These are phyloP conservation scores for Sporothrix pseudoabietina DNA, from an alignment of 2,329 filamentous ascomycete genomes.

Conservation along the genomic window DNA sequence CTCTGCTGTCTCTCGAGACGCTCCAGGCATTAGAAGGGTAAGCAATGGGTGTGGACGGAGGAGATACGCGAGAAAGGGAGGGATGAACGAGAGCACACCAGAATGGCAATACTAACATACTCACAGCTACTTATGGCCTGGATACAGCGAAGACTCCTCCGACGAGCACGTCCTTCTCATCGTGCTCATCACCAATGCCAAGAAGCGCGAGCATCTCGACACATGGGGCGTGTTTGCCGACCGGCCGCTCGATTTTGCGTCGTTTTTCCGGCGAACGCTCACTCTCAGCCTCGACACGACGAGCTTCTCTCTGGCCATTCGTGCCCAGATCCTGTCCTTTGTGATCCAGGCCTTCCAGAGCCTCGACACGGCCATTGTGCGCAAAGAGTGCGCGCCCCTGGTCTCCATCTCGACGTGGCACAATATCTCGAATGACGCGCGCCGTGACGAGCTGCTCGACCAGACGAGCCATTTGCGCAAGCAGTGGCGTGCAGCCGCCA, in stretches of 20 bases:
- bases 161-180: conserved; percentile 91
- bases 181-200: conserved; percentile 82
- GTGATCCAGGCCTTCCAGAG: conserved; percentile 92
- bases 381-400: conserved; percentile 93
- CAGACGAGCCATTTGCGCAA: conserved; percentile 77
- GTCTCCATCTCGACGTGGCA: conserved; percentile 97
- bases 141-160: conserved; percentile 82
- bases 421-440: conserved; percentile 76
- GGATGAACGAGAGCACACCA: not conserved
- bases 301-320: conserved; percentile 61
- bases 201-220: conserved; percentile 81
- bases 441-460: conserved; percentile 72
- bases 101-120: not conserved
- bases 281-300: conserved; percentile 79
- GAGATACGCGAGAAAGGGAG: not conserved
- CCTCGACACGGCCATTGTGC: conserved; percentile 81
- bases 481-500: conserved; percentile 83
- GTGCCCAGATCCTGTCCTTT: conserved; percentile 84
- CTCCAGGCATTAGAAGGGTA: conserved; percentile 86
- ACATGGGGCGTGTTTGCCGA: conserved; percentile 85
- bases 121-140: conserved; percentile 86
- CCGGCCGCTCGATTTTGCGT: conserved; percentile 79
- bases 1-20: conserved; percentile 81
- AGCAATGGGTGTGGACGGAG: conserved; percentile 29
- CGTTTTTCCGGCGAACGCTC: conserved; percentile 83